Base-by-base conservation (phyloP, 768 basidiomycete species). In the Hypholoma sublateritium region DNA sequence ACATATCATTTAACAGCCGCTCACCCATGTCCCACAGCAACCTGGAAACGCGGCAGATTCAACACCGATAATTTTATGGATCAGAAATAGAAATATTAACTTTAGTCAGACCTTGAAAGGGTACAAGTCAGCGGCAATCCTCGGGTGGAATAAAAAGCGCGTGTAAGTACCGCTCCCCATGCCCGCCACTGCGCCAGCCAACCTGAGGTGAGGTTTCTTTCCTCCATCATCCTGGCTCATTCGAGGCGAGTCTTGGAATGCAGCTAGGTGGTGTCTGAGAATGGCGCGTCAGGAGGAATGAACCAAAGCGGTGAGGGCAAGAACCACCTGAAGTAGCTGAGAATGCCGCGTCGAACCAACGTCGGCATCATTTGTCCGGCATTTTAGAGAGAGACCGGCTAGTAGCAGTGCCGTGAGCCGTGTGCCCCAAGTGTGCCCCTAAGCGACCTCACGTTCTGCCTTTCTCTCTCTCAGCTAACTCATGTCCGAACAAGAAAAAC, bases 1-100 rank as follows among this genome's bases (percentile, higher is more conserved):
- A 57, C 53, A 53, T 32, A 61, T 52, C 49, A 50, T 43, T 34
- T 43, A 52, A 56, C 25, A 45, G 42, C 19, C 28, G 53, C 71
- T 71, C 66, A 87, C 81, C 86, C 85, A 69, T 89, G 87, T 32
- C 87, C 87, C 16, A 88, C 86, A 45, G 84, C 83, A 46, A 88
- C 85, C 84, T 87, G 60, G 21, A 49, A 53, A 32, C 53, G 36
- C 28, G 61, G 28, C 28, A 5, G 14, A 39, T 48, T 62, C 48
- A 59, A 51, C 56, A 53, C 25, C 34, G 37, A 54, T 49, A 52
- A 25, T 22, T 34, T 41, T 45, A 41, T 32, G 19, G 25, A 44
- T 42, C 13, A 14, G 44, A 17, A 28, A 25, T 59, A 59, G 25
- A 13, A 50, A 52, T 50, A 49, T 55, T 58, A 60, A 81, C 82